Evolutionary conservation across 169 alveolate genomes (phyloP).

Genomic region (Neospora caninum): DNA sequence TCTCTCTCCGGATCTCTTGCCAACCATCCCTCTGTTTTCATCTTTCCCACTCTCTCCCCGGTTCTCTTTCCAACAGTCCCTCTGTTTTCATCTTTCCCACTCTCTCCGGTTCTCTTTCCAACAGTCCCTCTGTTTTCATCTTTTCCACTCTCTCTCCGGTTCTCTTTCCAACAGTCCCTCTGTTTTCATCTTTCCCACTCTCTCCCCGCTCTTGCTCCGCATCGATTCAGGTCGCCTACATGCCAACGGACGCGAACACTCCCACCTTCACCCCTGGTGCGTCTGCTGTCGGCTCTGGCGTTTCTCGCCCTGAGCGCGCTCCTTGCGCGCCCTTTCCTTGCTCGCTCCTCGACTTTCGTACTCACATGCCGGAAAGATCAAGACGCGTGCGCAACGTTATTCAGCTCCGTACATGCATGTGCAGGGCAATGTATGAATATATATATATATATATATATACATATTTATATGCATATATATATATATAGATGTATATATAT

Average conservation of each 20-base stretch:
- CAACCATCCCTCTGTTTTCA: background rate
- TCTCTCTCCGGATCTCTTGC: background rate
- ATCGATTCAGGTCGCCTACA: background rate
- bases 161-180: no score
- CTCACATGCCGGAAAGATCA: no score
- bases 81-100: background rate
- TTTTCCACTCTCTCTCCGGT: background rate
- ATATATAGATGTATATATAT: background rate
- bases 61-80: background rate
- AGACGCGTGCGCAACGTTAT: background rate
- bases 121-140: background rate
- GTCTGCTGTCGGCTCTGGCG: background rate
- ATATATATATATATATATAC: background rate
- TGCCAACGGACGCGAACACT: background rate
- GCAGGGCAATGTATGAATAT: background rate
- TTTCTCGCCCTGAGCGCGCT: no score
- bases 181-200: background rate
- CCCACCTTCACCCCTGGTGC: background rate
- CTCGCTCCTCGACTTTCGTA: no score
- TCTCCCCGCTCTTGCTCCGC: background rate
- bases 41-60: background rate
- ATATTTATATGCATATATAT: background rate
- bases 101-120: background rate
- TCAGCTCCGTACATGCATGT: no score
- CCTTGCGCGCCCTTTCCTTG: no score